A percentile compares a stretch with the other conserved stretches of the same genome.
Evolutionary conservation across 768 basidiomycete genomes (phyloP).

Genomic region (Rickenella mellea): DNA sequence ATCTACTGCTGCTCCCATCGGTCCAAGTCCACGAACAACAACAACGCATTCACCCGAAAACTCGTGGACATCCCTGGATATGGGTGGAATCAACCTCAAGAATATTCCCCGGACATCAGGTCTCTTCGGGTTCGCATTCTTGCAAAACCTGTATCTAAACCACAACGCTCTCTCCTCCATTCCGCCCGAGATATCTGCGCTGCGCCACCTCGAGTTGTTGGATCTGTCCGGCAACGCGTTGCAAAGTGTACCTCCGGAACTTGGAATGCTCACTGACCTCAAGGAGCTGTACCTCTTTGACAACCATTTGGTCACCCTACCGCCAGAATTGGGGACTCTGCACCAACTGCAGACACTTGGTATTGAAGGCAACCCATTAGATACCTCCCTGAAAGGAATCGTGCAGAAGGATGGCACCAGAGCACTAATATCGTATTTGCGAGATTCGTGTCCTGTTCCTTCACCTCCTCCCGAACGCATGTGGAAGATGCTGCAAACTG

Average conservation of each 20-base stretch:
- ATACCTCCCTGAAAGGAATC: slow-evolving; percentile 62
- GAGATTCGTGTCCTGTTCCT: slow-evolving; percentile 85
- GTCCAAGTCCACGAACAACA: slow-evolving; percentile 56
- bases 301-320: slow-evolving; percentile 82
- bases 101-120: slow-evolving; percentile 72
- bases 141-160: slow-evolving; percentile 91
- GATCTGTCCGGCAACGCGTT: slow-evolving; percentile 90
- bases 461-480: slow-evolving; percentile 69
- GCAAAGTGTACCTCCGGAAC: slow-evolving; percentile 65
- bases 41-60: slow-evolving; percentile 59
- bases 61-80: slow-evolving; percentile 87
- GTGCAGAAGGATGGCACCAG: slow-evolving; percentile 94
- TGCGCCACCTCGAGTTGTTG: slow-evolving; percentile 80
- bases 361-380: slow-evolving; percentile 94
- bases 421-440: slow-evolving; percentile 80
- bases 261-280: slow-evolving; percentile 83
- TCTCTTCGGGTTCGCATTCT: slow-evolving; percentile 82
- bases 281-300: slow-evolving; percentile 95
- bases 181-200: slow-evolving; percentile 73
- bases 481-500: slow-evolving; percentile 59
- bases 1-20: slow-evolving; percentile 64
- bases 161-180: slow-evolving; percentile 79
- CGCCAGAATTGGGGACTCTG: slow-evolving; percentile 79
- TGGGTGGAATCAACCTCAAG: slow-evolving; percentile 93
- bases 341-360: slow-evolving; percentile 91